phyloP scores from a whole-genome alignment of 306 rosid genomes.

The Datisca glomerata region DNA sequence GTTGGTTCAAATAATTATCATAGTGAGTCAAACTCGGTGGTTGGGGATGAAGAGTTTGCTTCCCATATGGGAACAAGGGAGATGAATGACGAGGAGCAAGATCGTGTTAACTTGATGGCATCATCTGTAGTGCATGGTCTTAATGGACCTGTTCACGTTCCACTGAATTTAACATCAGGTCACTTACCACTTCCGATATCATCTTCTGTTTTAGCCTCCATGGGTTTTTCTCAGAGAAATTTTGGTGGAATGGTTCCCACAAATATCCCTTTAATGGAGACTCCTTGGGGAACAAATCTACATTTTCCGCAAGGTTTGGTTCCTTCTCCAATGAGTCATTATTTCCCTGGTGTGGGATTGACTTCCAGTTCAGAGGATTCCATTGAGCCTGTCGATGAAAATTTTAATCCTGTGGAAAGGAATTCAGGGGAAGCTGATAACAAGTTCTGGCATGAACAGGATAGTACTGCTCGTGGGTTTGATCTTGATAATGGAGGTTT shows the following conservation, averaged over 20 bases:
- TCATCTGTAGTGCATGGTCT: slow-evolving; percentile 56
- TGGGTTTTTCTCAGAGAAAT: slow-evolving; percentile 73
- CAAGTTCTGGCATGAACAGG: slow-evolving; percentile 89
- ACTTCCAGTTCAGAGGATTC: slow-evolving; percentile 48
- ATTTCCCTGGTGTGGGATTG: slow-evolving; percentile 60
- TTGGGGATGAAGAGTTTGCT: slow-evolving; percentile 46
- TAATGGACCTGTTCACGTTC: slow-evolving; percentile 60
- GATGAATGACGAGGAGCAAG: slow-evolving; percentile 93
- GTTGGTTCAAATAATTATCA: slow-evolving; percentile 34
- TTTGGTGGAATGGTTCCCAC: slow-evolving; percentile 47
- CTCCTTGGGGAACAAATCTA: slow-evolving; percentile 77
- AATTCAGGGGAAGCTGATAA: slow-evolving; percentile 42
- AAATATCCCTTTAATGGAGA: slow-evolving; percentile 62
- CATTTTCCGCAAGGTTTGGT: slow-evolving; percentile 71
- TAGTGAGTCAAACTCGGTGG: slow-evolving; percentile 36
- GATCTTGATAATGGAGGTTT: slow-evolving; percentile 62
- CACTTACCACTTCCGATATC: slow-evolving; percentile 73
- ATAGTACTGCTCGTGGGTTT: slow-evolving; percentile 52
- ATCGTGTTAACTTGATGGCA: slow-evolving; percentile 71
- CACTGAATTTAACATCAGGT: slow-evolving; percentile 55
- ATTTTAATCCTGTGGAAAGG: slow-evolving; percentile 44
- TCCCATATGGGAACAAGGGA: slow-evolving; percentile 54
- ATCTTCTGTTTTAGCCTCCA: slow-evolving; percentile 55
- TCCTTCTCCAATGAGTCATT: slow-evolving; percentile 52
- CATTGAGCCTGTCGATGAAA: slow-evolving; percentile 39